These are phyloP conservation scores for Chlamydomonas schloesseri DNA, from an alignment of 139 green algal genomes.

Conservation along the genomic window DNA sequence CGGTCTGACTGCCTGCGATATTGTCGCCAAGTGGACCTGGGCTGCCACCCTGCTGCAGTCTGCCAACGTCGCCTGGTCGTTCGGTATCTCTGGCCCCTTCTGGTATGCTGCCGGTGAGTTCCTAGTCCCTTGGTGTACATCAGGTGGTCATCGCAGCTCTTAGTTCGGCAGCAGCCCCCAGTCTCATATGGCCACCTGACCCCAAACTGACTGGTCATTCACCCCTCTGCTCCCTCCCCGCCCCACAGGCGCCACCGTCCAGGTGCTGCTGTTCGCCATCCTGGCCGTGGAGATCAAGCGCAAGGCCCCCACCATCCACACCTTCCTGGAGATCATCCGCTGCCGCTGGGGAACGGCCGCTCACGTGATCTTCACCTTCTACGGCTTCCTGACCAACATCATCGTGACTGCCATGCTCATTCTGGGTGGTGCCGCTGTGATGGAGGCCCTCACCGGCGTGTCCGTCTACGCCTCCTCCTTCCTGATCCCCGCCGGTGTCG, in stretches of 20 bases:
- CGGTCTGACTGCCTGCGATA: slow-evolving; percentile 77
- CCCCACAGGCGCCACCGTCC: slow-evolving; percentile 87
- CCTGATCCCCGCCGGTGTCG: slow-evolving; percentile 80
- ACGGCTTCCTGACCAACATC: slow-evolving; percentile 88
- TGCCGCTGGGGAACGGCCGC: slow-evolving; percentile 73
- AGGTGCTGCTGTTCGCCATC: slow-evolving; percentile 95
- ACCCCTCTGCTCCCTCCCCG: neutral
- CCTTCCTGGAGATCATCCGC: slow-evolving; percentile 89
- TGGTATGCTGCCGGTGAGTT: slow-evolving; percentile 80
- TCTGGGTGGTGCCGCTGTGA: slow-evolving; percentile 88
- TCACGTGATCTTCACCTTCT: slow-evolving; percentile 90
- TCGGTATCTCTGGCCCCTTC: slow-evolving; percentile 76
- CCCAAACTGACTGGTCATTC: too few species aligned
- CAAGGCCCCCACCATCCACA: slow-evolving; percentile 91
- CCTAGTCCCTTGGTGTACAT: too few species aligned
- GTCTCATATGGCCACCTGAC: too few species aligned
- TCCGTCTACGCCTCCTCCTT: slow-evolving; percentile 67
- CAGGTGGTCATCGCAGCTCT: too few species aligned
- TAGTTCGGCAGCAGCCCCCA: too few species aligned
- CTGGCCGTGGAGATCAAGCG: slow-evolving; percentile 95
- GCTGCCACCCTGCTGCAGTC: slow-evolving; percentile 67
- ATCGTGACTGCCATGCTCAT: slow-evolving; percentile 94
- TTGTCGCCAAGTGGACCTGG: slow-evolving; percentile 66
- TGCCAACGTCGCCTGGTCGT: slow-evolving; percentile 47
- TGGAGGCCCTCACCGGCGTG: slow-evolving; percentile 78